A percentile compares a stretch with the other conserved stretches of the same genome.
Evolutionary conservation across 2,329 filamentous ascomycete genomes (phyloP).

Genomic region (Leptographium wingfieldii): DNA sequence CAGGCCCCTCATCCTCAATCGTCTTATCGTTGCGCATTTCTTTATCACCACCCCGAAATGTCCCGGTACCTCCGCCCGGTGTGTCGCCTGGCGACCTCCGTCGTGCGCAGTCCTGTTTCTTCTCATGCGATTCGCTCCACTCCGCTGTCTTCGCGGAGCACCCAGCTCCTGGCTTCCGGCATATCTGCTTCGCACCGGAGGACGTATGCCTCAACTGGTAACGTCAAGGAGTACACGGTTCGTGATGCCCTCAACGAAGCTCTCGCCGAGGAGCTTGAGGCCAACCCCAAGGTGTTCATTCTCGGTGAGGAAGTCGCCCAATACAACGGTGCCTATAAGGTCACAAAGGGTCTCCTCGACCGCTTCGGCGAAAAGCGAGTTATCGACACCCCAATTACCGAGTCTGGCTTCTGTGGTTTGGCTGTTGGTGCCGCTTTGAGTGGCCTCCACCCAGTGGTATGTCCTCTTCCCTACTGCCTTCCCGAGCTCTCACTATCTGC

Average conservation of each 20-base stretch:
- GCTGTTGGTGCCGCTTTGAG: constrained; percentile 90
- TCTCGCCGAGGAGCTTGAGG: constrained; percentile 91
- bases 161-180: constrained; percentile 2
- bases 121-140: background rate
- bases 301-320: constrained; percentile 97
- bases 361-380: constrained; percentile 95
- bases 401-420: constrained; percentile 88
- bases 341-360: constrained; percentile 94
- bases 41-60: constrained; percentile 18
- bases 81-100: constrained; percentile 27
- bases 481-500: background rate
- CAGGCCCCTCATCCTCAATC: background rate
- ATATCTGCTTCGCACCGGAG: constrained; percentile 28
- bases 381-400: constrained; percentile 97
- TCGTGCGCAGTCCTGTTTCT: constrained; percentile 12
- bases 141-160: constrained; percentile 15
- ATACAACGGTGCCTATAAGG: constrained; percentile 99
- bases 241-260: constrained; percentile 97
- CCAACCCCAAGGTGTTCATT: constrained; percentile 88
- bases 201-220: constrained; percentile 42
- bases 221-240: constrained; percentile 87
- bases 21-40: background rate
- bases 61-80: constrained; percentile 34
- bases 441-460: constrained; percentile 84
- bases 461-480: constrained; percentile 23